Evolutionary conservation across 768 basidiomycete genomes (phyloP).

Genomic region (Royoungia palumana): DNA sequence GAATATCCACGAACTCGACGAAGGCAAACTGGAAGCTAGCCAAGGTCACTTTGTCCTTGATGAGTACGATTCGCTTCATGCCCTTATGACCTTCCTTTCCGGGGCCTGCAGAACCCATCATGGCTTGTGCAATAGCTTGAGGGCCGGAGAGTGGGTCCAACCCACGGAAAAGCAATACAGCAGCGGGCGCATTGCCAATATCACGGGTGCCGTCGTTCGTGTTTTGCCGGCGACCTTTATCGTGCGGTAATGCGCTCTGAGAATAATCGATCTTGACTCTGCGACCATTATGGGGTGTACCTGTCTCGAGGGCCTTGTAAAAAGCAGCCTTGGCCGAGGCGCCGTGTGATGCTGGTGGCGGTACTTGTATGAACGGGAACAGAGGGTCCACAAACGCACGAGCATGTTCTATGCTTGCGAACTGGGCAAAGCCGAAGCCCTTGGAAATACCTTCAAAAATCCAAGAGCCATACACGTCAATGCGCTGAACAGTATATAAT

Average conservation of each 20-base stretch:
- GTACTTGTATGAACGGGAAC: slow-evolving; percentile 89
- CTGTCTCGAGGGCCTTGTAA: slow-evolving; percentile 72
- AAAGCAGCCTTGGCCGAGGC: slow-evolving; percentile 70
- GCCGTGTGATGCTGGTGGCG: slow-evolving; percentile 87
- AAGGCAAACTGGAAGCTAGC: slow-evolving; percentile 94
- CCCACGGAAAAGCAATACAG: slow-evolving; percentile 86
- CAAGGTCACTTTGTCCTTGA: slow-evolving; percentile 85
- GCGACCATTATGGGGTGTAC: slow-evolving; percentile 70
- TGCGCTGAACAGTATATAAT: slow-evolving; percentile 61
- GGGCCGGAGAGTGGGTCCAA: slow-evolving; percentile 86
- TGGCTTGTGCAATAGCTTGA: slow-evolving; percentile 81
- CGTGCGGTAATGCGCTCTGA: slow-evolving; percentile 73
- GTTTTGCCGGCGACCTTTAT: slow-evolving; percentile 61
- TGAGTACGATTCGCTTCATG: slow-evolving; percentile 82
- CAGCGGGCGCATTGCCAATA: slow-evolving; percentile 81
- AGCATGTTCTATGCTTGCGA: slow-evolving; percentile 80
- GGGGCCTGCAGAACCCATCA: slow-evolving; percentile 77
- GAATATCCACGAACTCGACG: slow-evolving; percentile 83
- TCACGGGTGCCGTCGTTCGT: slow-evolving; percentile 94
- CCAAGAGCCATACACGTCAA: slow-evolving; percentile 69
- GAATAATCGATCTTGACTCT: slow-evolving; percentile 96
- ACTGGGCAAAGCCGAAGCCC: slow-evolving; percentile 97
- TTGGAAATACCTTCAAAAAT: slow-evolving; percentile 87
- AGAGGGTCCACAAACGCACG: slow-evolving; percentile 87
- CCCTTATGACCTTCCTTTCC: slow-evolving; percentile 78